phyloP scores from a whole-genome alignment of 2,329 filamentous ascomycete genomes.

The Aspergillus chevalieri region DNA sequence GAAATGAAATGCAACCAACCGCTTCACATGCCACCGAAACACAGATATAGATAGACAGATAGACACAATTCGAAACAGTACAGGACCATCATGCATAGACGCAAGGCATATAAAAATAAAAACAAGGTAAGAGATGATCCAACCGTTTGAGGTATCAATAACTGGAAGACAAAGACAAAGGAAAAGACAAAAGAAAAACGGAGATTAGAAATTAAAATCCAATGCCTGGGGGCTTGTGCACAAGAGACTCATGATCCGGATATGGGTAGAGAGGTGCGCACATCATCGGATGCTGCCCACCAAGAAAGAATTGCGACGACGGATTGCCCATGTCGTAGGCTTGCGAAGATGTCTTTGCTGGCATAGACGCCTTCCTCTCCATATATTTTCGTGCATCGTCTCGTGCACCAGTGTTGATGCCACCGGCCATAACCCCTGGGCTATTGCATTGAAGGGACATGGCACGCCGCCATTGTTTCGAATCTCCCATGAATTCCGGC shows the following conservation, averaged over 20 bases:
- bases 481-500: conserved; percentile 12
- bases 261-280: conserved; percentile 25
- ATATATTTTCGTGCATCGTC: conserved; percentile 9
- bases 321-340: conserved; percentile 11
- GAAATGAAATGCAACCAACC: background rate
- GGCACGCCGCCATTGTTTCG: conserved; percentile 25
- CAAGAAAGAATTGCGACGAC: conserved; percentile 16
- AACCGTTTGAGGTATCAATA: background rate
- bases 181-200: conserved; percentile 6
- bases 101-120: background rate
- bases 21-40: background rate
- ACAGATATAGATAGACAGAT: background rate
- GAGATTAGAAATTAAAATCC: conserved; percentile 14
- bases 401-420: conserved; percentile 2
- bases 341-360: conserved; percentile 8
- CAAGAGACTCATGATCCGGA: conserved; percentile 16
- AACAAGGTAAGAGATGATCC: background rate
- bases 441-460: conserved; percentile 21
- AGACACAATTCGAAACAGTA: background rate
- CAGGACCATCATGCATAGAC: background rate
- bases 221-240: conserved; percentile 17
- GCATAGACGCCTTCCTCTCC: conserved; percentile 14
- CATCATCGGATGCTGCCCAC: conserved; percentile 20
- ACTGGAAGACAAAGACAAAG: conserved; percentile 3
- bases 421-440: conserved; percentile 4